These are phyloP conservation scores for Solanum dulcamara DNA, from an alignment of 257 asterid genomes.

Conservation along the genomic window DNA sequence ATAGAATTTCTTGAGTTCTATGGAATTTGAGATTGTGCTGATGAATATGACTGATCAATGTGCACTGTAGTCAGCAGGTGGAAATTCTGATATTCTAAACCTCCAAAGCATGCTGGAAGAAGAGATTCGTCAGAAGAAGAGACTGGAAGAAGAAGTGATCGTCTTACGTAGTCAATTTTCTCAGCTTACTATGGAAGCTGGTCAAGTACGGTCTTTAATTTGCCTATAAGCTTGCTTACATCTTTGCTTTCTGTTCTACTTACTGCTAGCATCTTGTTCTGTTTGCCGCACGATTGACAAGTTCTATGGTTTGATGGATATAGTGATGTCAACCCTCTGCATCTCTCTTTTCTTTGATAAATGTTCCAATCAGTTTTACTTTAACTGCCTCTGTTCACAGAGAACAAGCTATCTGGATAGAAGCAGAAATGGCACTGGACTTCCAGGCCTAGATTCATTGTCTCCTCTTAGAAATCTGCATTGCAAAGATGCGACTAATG, in stretches of 20 bases:
- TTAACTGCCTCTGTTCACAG: constrained; percentile 26
- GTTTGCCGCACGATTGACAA: neutral
- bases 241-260: neutral
- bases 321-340: neutral
- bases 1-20: neutral
- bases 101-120: constrained; percentile 71
- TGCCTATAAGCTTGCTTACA: neutral
- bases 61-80: constrained; percentile 56
- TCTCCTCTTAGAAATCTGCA: constrained; percentile 52
- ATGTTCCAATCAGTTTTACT: neutral
- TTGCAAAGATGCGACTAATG: constrained; percentile 56
- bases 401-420: constrained; percentile 49
- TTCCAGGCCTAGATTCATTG: constrained; percentile 41
- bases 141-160: constrained; percentile 89
- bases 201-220: constrained; percentile 37
- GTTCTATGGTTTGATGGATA: neutral
- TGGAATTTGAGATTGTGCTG: constrained; percentile 11
- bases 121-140: constrained; percentile 69
- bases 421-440: constrained; percentile 46
- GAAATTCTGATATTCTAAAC: constrained; percentile 35
- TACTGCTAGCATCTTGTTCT: neutral
- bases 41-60: constrained; percentile 21
- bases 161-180: constrained; percentile 64
- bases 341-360: neutral
- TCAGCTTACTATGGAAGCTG: constrained; percentile 55